phyloP scores from a whole-genome alignment of 768 basidiomycete species.

The Russula brevipes region DNA sequence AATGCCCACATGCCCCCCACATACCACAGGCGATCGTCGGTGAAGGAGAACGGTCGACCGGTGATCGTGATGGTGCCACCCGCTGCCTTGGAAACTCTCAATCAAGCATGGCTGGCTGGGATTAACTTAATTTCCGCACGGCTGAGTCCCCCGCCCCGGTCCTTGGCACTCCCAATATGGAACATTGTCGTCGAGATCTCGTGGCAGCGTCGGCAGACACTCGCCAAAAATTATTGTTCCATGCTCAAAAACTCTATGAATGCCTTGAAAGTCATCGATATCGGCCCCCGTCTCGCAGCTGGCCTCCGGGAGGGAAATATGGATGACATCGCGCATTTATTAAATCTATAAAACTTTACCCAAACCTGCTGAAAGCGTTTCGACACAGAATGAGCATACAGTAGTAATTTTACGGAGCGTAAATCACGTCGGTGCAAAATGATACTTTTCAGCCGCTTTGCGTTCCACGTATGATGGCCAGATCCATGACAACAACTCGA shows the following conservation, averaged over 20 bases:
- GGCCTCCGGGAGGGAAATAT: background rate
- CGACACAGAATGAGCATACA: background rate
- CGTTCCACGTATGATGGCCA: conserved; percentile 54
- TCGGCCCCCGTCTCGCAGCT: background rate
- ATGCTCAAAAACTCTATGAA: conserved; percentile 1
- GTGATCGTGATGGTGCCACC: background rate
- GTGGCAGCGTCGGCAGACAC: background rate
- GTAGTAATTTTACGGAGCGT: background rate
- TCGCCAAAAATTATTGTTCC: background rate
- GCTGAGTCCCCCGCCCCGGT: background rate
- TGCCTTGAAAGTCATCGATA: background rate
- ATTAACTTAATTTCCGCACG: background rate
- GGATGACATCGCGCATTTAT: background rate
- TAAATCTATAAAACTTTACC: background rate
- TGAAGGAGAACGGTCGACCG: background rate
- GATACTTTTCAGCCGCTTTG: conserved; percentile 59
- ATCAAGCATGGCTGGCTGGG: background rate
- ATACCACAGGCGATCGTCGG: conserved; percentile 4
- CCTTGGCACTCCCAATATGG: background rate
- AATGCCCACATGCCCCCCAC: too few species aligned
- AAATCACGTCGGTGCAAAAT: conserved; percentile 35
- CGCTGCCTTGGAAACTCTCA: conserved; percentile 12
- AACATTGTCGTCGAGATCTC: background rate
- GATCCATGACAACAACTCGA: conserved; percentile 59
- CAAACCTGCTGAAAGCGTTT: background rate